Conservation (phyloP, 2,329 filamentous ascomycete genomes). For the Pestalotiopsis sp. region DNA sequence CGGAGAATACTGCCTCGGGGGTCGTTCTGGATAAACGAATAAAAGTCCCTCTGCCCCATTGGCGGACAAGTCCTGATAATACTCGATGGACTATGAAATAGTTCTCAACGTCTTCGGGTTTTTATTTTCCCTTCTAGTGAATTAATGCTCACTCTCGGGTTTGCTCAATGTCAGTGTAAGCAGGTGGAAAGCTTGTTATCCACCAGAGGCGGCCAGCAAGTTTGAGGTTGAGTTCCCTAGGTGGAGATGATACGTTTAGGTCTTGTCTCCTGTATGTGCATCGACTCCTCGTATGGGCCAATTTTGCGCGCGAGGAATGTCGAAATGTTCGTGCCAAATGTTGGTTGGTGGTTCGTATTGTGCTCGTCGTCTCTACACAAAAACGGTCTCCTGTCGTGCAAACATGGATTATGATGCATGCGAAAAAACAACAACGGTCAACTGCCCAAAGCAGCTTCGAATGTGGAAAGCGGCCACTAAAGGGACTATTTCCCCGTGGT, state of each 20-base stretch:
- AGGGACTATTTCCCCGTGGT: slow-evolving; percentile 5
- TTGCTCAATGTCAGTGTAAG: not conserved
- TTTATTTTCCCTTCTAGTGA: not conserved
- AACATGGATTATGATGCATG: not conserved
- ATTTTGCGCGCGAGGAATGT: not conserved
- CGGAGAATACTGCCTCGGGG: not conserved
- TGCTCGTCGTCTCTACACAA: not conserved
- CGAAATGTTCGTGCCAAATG: not conserved
- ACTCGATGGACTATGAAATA: not conserved
- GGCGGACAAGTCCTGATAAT: not conserved
- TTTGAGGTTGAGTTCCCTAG: not conserved
- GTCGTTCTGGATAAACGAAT: not conserved
- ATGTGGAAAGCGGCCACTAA: not conserved
- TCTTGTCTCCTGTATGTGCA: not conserved
- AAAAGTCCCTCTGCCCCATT: not conserved
- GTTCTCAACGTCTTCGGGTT: no score
- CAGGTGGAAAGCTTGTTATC: not conserved
- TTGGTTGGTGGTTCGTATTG: not conserved
- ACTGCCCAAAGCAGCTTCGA: not conserved
- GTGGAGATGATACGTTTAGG: not conserved
- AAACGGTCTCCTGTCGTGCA: not conserved
- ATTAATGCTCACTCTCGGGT: not conserved
- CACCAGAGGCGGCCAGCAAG: not conserved
- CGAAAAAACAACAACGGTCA: not conserved
- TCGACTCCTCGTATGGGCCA: not conserved